Evolutionary conservation across 2,329 filamentous ascomycete genomes (phyloP).

Genomic region (Aspergillus brasiliensis): DNA sequence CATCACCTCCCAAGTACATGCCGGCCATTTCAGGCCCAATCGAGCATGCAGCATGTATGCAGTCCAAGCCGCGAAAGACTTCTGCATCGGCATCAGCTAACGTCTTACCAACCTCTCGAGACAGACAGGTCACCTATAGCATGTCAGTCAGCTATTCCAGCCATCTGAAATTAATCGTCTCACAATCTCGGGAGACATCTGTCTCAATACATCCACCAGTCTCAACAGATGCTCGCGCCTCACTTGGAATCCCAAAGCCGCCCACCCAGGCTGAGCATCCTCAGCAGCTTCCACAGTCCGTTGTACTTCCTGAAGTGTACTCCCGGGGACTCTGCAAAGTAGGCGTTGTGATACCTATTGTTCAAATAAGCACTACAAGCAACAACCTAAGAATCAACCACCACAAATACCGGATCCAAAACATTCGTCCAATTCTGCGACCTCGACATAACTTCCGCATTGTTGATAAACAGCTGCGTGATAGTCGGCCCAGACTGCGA

Average conservation of each 20-base stretch:
- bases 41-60: slow-evolving; percentile 29
- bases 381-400: no score
- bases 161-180: neutral
- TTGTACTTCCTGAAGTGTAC: slow-evolving; percentile 26
- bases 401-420: slow-evolving; percentile 24
- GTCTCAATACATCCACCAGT: slow-evolving; percentile 21
- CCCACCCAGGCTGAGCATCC: slow-evolving; percentile 27
- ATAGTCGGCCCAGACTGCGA: slow-evolving; percentile 25
- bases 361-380: neutral
- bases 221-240: slow-evolving; percentile 22
- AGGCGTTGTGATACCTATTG: slow-evolving; percentile 22
- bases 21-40: slow-evolving; percentile 29
- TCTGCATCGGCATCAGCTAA: slow-evolving; percentile 28
- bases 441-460: slow-evolving; percentile 25
- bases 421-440: slow-evolving; percentile 27
- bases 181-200: slow-evolving; percentile 20
- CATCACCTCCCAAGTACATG: slow-evolving; percentile 24
- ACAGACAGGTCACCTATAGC: slow-evolving; percentile 18
- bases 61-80: slow-evolving; percentile 29
- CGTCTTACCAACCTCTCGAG: slow-evolving; percentile 30
- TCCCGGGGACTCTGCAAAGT: slow-evolving; percentile 24
- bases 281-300: slow-evolving; percentile 24
- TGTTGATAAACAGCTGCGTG: slow-evolving; percentile 27
- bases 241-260: slow-evolving; percentile 17
- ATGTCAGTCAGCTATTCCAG: neutral